Evolutionary conservation across 1,139 yeast species (phyloP), one percentile per base, ranked within the genome.

Genomic region (Yamadazyma siamensis): DNA sequence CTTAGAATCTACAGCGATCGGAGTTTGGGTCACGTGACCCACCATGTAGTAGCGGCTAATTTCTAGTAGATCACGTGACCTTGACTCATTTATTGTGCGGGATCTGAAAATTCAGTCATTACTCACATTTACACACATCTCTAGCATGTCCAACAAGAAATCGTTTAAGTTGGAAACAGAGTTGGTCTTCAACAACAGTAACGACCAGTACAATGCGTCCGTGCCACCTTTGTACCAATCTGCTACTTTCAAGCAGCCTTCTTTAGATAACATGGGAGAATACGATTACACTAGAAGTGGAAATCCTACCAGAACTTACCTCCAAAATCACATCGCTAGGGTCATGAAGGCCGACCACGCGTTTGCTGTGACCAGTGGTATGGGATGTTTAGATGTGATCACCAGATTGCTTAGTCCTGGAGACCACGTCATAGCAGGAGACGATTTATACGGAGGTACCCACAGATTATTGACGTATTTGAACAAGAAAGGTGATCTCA

Each of bases 281-380:
- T 88, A 83, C 55, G 96, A 88, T 57, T 88, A 88, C 56, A 86
- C 96, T 1, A 70, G 96, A 49, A 81, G 94, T n/a, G 96, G 96
- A 3, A 88, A 88, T 56, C 96, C 96, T 18, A 86, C 96, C 2
- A 71, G 96, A 56, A 77, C 94, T 0, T 76, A 77, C 29, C 63
- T 87, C 37, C 95, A 88, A 54, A 67, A 75, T 33, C 94, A 88
- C 47, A 54, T 88, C 47, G 80, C 86, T 28, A 75, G 77, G 44
- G 74, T 88, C 49, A 86, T 86, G 81, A 71, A 70, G 42, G 89
- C 94, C 8, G 62, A 71, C 25, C 73, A 80, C 33, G 77, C 87
- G 2, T 80, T 71, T 47, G 95, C 94, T 4, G 95, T 88, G 9
- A 78, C 89, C 22, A 79, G 89, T 33, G 96, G 96, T 18, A 88